phyloP scores from a whole-genome alignment of 2,329 filamentous ascomycete genomes.

The Exophiala sp. region DNA sequence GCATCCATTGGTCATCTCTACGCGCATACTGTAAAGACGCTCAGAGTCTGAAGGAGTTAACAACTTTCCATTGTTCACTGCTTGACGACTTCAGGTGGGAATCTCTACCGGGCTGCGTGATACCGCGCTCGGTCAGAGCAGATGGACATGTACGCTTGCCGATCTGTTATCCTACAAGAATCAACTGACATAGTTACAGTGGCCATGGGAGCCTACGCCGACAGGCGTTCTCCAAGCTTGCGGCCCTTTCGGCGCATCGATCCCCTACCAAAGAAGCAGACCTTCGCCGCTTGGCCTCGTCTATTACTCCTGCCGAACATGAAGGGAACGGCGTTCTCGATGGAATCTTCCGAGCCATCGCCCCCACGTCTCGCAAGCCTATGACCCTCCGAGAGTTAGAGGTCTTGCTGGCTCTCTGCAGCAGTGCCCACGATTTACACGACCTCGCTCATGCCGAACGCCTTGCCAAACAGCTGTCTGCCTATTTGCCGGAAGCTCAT shows the following conservation, averaged over 20 bases:
- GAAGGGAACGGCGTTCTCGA: constrained; percentile 33
- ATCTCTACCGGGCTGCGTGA: constrained; percentile 1
- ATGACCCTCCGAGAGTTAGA: constrained; percentile 80
- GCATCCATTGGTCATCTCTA: too few species aligned
- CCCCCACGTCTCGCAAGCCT: constrained; percentile 36
- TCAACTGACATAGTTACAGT: constrained; percentile 11
- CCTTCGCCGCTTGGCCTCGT: constrained; percentile 35
- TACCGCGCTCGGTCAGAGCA: constrained; percentile 5
- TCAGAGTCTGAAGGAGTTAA: neutral
- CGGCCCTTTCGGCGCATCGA: constrained; percentile 37
- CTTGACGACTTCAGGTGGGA: constrained; percentile 26
- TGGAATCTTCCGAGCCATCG: constrained; percentile 35
- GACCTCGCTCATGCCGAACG: constrained; percentile 67
- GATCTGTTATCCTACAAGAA: neutral
- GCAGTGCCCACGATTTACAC: constrained; percentile 71
- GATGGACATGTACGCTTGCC: constrained; percentile 21
- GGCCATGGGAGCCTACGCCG: constrained; percentile 33
- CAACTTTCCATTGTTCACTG: neutral
- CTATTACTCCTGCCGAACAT: constrained; percentile 29
- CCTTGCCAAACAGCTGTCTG: constrained; percentile 70
- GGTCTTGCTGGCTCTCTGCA: constrained; percentile 83
- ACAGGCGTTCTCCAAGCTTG: constrained; percentile 42
- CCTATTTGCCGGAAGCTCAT: constrained; percentile 81
- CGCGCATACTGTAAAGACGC: too few species aligned
- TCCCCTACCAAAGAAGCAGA: constrained; percentile 30